Conservation (phyloP, 352 stramenopile species). For the Pythium phragmiticola region DNA sequence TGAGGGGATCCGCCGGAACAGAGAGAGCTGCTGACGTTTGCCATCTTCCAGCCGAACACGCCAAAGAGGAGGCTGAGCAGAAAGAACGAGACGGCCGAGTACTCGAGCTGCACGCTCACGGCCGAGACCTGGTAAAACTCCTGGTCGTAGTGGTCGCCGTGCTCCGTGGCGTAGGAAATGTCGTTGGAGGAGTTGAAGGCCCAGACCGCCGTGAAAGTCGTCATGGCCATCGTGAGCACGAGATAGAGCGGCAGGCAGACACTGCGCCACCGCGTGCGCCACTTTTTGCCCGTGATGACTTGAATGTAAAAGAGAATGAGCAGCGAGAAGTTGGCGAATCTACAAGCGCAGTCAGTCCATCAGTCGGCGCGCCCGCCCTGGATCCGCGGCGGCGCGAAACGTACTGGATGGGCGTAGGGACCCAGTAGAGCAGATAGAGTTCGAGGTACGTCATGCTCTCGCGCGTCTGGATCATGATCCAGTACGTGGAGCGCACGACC, state of each 20-base stretch:
- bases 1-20: background rate
- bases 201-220: slow-evolving; percentile 84
- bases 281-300: slow-evolving; percentile 76
- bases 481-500: slow-evolving; percentile 76
- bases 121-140: slow-evolving; percentile 80
- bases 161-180: slow-evolving; percentile 59
- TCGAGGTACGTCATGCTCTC: slow-evolving; percentile 75
- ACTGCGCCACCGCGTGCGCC: slow-evolving; percentile 67
- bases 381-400: background rate
- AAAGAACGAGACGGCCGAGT: slow-evolving; percentile 82
- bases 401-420: slow-evolving; percentile 79
- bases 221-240: slow-evolving; percentile 77
- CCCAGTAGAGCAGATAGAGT: slow-evolving; percentile 87
- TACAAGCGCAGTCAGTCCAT: background rate
- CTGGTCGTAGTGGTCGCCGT: slow-evolving; percentile 81
- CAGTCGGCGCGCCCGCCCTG: background rate
- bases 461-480: slow-evolving; percentile 79
- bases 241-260: slow-evolving; percentile 86
- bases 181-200: slow-evolving; percentile 85
- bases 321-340: slow-evolving; percentile 87
- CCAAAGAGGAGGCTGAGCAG: slow-evolving; percentile 79
- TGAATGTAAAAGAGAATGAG: slow-evolving; percentile 89
- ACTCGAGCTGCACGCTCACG: slow-evolving; percentile 78
- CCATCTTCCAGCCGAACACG: slow-evolving; percentile 87
- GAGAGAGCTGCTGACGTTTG: slow-evolving; percentile 41